These are phyloP conservation scores for Aspergillus chevalieri DNA, from an alignment of 2,329 filamentous ascomycete genomes.

Conservation along the genomic window DNA sequence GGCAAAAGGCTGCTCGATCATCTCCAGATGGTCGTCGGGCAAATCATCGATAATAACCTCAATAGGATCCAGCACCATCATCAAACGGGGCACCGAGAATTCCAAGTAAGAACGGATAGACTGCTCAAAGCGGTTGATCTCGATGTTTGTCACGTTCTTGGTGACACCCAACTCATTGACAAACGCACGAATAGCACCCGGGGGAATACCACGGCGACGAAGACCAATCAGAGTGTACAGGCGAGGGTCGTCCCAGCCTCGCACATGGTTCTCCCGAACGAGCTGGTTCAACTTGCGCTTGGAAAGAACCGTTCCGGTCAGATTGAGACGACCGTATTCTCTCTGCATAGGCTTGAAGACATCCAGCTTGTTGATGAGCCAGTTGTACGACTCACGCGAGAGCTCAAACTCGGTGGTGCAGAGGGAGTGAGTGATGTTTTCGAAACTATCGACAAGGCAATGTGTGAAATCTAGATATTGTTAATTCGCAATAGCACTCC, in stretches of 20 bases:
- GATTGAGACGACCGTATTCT: slow-evolving; percentile 72
- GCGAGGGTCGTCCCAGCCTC: slow-evolving; percentile 85
- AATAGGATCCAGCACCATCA: slow-evolving; percentile 82
- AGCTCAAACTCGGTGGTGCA: slow-evolving; percentile 91
- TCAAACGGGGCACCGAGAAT: slow-evolving; percentile 76
- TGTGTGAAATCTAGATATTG: background rate
- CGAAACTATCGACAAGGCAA: slow-evolving; percentile 86
- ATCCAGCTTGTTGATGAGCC: slow-evolving; percentile 72
- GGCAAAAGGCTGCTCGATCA: slow-evolving; percentile 67
- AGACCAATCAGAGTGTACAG: slow-evolving; percentile 83
- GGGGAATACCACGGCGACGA: slow-evolving; percentile 76
- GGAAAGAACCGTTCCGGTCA: slow-evolving; percentile 77
- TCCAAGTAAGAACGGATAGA: slow-evolving; percentile 81
- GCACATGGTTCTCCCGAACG: slow-evolving; percentile 70
- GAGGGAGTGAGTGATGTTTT: slow-evolving; percentile 83
- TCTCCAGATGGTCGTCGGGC: slow-evolving; percentile 58
- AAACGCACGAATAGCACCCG: slow-evolving; percentile 81
- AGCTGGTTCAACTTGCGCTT: slow-evolving; percentile 79
- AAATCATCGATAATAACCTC: slow-evolving; percentile 75
- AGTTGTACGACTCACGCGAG: slow-evolving; percentile 83
- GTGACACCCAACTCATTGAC: slow-evolving; percentile 89
- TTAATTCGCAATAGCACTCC: no score
- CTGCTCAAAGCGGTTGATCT: slow-evolving; percentile 77
- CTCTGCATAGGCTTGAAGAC: slow-evolving; percentile 92
- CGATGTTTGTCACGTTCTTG: slow-evolving; percentile 70